phyloP scores from a whole-genome alignment of 169 alveolate species.

The Eimeria zaria region DNA sequence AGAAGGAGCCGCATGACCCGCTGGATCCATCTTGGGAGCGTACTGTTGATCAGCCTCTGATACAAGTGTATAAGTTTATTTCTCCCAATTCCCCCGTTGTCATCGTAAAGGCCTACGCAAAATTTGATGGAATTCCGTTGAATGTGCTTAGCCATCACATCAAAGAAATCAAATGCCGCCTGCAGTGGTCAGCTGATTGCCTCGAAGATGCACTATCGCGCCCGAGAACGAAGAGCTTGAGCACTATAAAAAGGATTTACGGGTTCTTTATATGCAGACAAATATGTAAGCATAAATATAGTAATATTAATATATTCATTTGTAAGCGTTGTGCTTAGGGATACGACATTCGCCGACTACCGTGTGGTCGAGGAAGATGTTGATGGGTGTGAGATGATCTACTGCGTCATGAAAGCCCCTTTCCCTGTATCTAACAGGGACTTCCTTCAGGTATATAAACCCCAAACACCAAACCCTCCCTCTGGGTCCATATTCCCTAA shows the following conservation, averaged over 20 bases:
- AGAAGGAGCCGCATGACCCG: constrained; percentile 49
- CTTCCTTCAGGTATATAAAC: constrained; percentile 69
- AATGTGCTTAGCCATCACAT: constrained; percentile 61
- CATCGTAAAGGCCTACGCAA: constrained; percentile 79
- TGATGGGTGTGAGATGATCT: constrained; percentile 81
- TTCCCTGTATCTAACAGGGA: constrained; percentile 82
- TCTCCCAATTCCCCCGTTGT: constrained; percentile 65
- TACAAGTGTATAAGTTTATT: constrained; percentile 60
- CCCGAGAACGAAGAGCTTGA: no score
- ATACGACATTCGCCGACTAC: constrained; percentile 66
- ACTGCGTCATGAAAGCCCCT: constrained; percentile 82
- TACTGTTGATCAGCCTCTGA: background rate
- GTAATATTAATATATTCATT: background rate
- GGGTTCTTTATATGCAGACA: background rate
- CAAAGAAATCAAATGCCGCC: constrained; percentile 28
- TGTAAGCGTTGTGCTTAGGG: constrained; percentile 71
- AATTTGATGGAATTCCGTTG: constrained; percentile 65
- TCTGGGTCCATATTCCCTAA: no score
- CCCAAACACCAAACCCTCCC: no score
- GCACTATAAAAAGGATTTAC: background rate
- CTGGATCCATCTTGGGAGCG: constrained; percentile 59
- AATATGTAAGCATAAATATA: background rate
- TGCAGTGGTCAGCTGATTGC: constrained; percentile 30
- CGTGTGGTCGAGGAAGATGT: constrained; percentile 61
- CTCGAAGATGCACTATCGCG: background rate